Conservation (phyloP, 305 asterid genomes). For the Nicotiana rustica region DNA sequence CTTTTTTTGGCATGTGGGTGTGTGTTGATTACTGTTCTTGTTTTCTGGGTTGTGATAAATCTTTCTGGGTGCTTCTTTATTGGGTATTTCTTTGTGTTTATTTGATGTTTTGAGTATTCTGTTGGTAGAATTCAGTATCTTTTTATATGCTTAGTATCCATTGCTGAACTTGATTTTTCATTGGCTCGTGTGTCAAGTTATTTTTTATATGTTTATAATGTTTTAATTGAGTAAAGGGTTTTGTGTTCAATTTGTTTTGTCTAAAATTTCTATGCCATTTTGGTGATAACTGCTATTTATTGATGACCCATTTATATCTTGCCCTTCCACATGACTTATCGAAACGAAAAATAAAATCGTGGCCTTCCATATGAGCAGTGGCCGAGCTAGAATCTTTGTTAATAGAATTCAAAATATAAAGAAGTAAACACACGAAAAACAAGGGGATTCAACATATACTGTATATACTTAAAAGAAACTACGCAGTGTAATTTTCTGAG, state of each 20-base stretch:
- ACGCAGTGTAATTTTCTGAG: no score
- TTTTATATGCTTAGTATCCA: constrained; percentile 1
- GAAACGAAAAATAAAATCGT: no score
- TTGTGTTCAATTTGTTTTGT: neutral
- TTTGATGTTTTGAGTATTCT: neutral
- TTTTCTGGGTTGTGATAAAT: neutral
- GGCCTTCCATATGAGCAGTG: no score
- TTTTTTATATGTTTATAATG: neutral
- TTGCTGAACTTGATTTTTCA: neutral
- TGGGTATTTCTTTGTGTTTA: neutral
- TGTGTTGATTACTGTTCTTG: neutral
- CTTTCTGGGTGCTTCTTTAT: neutral
- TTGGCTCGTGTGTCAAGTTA: neutral
- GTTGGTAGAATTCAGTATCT: neutral
- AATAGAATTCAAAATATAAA: no score
- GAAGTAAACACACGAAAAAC: no score
- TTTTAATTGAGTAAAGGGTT: neutral
- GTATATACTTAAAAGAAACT: no score
- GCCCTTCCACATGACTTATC: neutral
- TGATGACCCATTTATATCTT: constrained; percentile 1
- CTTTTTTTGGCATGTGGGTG: constrained; percentile 9
- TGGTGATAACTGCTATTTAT: neutral
- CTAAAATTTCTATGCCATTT: neutral
- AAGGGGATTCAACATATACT: no score
- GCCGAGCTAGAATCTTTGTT: no score